Evolutionary conservation across 75 land plant genomes (phyloP).

Genomic region (Pinus taeda): DNA sequence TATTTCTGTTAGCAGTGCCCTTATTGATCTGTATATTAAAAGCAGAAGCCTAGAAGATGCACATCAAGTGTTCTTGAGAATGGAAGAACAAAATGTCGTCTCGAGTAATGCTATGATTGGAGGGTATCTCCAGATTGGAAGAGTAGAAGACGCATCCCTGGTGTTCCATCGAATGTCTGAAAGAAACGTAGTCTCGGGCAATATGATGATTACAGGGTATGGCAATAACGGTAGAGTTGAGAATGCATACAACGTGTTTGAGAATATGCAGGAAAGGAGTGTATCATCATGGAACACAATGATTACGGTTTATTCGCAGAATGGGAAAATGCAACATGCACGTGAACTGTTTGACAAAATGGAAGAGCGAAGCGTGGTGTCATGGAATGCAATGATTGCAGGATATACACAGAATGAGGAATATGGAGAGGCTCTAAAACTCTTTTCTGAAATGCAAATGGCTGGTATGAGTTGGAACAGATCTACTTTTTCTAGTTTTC

Average conservation of each 20-base stretch:
- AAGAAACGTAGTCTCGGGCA: constrained; percentile 44
- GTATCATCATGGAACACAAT: constrained; percentile 12
- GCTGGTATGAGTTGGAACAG: constrained; percentile 3
- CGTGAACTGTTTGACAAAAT: too few relatives aligned
- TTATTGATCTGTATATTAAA: constrained; percentile 59
- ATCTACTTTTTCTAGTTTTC: constrained; percentile 8
- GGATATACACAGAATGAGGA: constrained; percentile 20
- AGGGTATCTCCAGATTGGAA: not conserved
- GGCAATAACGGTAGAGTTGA: constrained; percentile 20
- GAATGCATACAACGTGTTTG: constrained; percentile 21
- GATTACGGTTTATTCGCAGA: not conserved
- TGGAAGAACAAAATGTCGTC: too few relatives aligned
- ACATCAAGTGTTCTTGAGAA: too few relatives aligned
- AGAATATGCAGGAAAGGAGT: constrained; percentile 37
- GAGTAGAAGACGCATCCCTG: not conserved
- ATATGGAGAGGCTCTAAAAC: too few relatives aligned
- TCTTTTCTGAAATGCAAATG: too few relatives aligned
- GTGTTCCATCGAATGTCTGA: not conserved
- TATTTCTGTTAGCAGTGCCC: constrained; percentile 34
- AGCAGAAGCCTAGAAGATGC: not conserved
- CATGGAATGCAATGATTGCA: constrained; percentile 61
- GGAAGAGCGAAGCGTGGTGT: not conserved
- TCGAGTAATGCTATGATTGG: too few relatives aligned
- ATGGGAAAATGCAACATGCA: too few relatives aligned
- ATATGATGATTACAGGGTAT: constrained; percentile 35